These are phyloP conservation scores for Lepraria neglecta DNA, from an alignment of 495 filamentous ascomycete species.

Conservation along the genomic window DNA sequence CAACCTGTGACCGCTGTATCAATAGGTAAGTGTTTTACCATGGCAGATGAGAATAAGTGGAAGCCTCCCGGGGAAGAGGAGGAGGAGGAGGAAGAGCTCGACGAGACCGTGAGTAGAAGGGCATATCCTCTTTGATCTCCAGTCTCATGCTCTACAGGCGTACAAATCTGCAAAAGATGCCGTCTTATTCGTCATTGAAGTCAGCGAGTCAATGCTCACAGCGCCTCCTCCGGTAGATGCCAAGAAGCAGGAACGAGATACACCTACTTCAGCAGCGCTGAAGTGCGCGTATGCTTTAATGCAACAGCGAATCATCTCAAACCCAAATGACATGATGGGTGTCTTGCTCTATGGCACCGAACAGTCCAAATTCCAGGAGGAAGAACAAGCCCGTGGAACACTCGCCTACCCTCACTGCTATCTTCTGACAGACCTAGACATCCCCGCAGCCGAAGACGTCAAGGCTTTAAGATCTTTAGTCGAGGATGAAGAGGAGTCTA, in stretches of 20 bases:
- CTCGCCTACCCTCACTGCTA: constrained; percentile 86
- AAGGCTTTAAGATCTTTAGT: constrained; percentile 67
- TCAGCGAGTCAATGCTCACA: constrained; percentile 83
- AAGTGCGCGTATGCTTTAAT: constrained; percentile 94
- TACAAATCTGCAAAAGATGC: constrained; percentile 95
- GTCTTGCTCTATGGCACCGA: constrained; percentile 91
- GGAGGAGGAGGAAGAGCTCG: constrained; percentile 64
- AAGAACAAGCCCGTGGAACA: constrained; percentile 51
- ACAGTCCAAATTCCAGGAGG: constrained; percentile 72
- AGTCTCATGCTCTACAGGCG: constrained; percentile 47
- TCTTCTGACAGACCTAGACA: constrained; percentile 78
- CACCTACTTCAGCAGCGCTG: constrained; percentile 70
- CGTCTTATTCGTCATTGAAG: constrained; percentile 89
- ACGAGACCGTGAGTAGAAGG: constrained; percentile 55
- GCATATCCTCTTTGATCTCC: neutral
- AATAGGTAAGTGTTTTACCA: constrained; percentile 22
- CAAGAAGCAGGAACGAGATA: constrained; percentile 68
- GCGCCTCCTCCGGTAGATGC: constrained; percentile 55
- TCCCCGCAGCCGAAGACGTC: constrained; percentile 81
- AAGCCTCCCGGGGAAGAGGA: constrained; percentile 43
- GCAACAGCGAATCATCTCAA: constrained; percentile 96
- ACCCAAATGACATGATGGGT: constrained; percentile 96
- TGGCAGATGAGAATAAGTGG: constrained; percentile 41
- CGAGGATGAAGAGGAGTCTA: constrained; percentile 62
- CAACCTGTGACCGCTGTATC: neutral